A percentile compares a stretch with the other conserved stretches of the same genome.
Conservation (phyloP, 2,329 filamentous ascomycete genomes). For the Diplodia seriata region DNA sequence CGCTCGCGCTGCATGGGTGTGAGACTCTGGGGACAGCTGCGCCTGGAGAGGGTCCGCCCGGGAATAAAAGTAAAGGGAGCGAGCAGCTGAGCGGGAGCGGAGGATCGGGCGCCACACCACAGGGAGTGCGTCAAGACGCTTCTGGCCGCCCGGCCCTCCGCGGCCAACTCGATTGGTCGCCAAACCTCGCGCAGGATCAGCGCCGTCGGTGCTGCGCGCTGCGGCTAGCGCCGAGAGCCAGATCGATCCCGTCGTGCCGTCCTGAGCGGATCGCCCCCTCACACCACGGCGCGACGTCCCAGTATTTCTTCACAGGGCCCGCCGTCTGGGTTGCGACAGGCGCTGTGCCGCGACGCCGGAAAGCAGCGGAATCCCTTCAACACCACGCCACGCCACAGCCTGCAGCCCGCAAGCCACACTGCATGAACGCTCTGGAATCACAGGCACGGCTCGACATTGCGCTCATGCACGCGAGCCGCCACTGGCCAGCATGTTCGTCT, state of each 20-base stretch:
- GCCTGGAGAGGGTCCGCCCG: slow-evolving; percentile 14
- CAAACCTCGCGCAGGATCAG: not conserved
- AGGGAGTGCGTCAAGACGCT: not conserved
- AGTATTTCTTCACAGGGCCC: too few relatives aligned
- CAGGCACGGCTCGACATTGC: not conserved
- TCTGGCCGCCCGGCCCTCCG: not conserved
- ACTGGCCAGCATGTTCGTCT: not conserved
- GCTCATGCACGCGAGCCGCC: not conserved
- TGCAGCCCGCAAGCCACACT: not conserved
- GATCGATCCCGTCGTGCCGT: not conserved
- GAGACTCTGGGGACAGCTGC: slow-evolving; percentile 14
- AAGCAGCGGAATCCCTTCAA: not conserved
- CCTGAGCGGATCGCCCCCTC: not conserved
- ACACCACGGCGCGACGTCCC: too few relatives aligned
- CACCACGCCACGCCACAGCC: too few relatives aligned
- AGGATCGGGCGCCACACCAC: slow-evolving; percentile 19
- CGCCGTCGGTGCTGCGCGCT: not conserved
- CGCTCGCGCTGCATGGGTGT: slow-evolving; percentile 29
- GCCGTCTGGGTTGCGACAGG: not conserved
- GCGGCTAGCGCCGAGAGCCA: not conserved
- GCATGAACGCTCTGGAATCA: not conserved
- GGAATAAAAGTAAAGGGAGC: slow-evolving; percentile 29
- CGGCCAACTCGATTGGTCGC: not conserved
- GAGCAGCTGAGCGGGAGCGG: slow-evolving; percentile 18
- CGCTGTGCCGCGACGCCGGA: too few relatives aligned